Evolutionary conservation across 2,329 filamentous ascomycete species (phyloP).

Genomic region (Allantophomopsis cytisporea): DNA sequence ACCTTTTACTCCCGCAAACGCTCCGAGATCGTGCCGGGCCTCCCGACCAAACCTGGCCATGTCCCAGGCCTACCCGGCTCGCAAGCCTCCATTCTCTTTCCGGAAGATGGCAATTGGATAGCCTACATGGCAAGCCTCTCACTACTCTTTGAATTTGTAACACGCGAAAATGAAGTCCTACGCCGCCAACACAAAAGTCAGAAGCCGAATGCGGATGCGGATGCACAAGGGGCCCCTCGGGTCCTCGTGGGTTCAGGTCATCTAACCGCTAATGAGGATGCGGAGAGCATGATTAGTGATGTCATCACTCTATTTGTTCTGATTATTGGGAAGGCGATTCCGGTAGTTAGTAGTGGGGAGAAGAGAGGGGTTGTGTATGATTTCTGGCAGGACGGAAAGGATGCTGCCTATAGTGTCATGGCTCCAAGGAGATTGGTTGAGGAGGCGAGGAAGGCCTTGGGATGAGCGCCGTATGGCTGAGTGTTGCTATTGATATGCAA

Average conservation of each 20-base stretch:
- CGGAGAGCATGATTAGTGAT: slow-evolving; percentile 20
- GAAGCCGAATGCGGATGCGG: too few relatives aligned
- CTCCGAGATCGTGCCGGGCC: slow-evolving; percentile 13
- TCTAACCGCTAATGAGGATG: slow-evolving; percentile 21
- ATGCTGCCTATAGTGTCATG: slow-evolving; percentile 19
- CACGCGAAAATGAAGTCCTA: slow-evolving; percentile 16
- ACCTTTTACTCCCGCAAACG: slow-evolving; percentile 24
- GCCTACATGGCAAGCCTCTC: slow-evolving; percentile 22
- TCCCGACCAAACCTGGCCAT: slow-evolving; percentile 9
- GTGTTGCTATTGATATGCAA: too few relatives aligned
- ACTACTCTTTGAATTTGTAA: slow-evolving; percentile 19
- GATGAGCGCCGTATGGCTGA: too few relatives aligned
- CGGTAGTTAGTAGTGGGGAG: slow-evolving; percentile 15
- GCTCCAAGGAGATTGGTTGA: slow-evolving; percentile 20
- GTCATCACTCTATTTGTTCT: slow-evolving; percentile 19
- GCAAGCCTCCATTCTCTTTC: slow-evolving; percentile 22
- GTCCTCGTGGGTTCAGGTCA: slow-evolving; percentile 21
- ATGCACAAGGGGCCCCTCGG: slow-evolving; percentile 1
- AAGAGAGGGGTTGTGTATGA: slow-evolving; percentile 19
- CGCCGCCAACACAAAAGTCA: slow-evolving; percentile 5
- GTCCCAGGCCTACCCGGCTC: slow-evolving; percentile 7
- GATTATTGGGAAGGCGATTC: slow-evolving; percentile 19
- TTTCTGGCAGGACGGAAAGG: slow-evolving; percentile 20
- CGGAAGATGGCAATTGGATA: slow-evolving; percentile 21
- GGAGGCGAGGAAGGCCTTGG: slow-evolving; percentile 14